Evolutionary conservation across 2,329 filamentous ascomycete genomes (phyloP), one percentile per base, ranked within the genome.

Genomic region (Fusarium nelsonii): DNA sequence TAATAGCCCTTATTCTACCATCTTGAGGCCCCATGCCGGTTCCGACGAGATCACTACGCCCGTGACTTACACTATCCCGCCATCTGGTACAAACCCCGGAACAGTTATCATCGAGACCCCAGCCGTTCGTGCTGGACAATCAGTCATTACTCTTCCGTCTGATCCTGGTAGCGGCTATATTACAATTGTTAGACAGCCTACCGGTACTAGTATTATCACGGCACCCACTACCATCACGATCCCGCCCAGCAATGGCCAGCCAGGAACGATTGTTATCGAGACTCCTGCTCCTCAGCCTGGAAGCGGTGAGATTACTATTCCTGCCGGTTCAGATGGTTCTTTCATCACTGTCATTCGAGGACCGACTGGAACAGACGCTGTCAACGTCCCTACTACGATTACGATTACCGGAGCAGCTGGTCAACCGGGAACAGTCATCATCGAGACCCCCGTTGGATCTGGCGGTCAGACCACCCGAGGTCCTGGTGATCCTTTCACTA

Each of bases 261-360:
- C 63, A 32, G 67, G 67, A 33, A 69, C 67, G 2, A 57, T 69
- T 23, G 50, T 69, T 4, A 68, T 69, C n/a, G 66, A 69, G 46
- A 69, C 67, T 23, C 67, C 67, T 26, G 36, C 58, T 12, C 48
- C 67, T 28, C 50, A 58, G 20, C 43, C 58, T 15, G 50, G 49
- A 15, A 39, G 50, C 23, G 32, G 20, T 4, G 62, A 63, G 26
- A 69, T 69, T 14, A 69, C 67, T 8, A 64, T 69, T n/a, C 63
- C 63, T 9, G 36, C 58, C 20, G 67, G 63, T 2, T 23, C 48
- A n/a, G 67, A 63, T 33, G 46, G 58, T 4, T 67, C 67, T 7
- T 55, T 36, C 5, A 30, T 68, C 4, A 69, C 67, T 4, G 40
- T 69, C 32, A 39, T 69, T 10, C 44, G 65, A 18, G 67, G 68